Conservation (phyloP, 495 filamentous ascomycete genomes). For the Parmelia sp. region DNA sequence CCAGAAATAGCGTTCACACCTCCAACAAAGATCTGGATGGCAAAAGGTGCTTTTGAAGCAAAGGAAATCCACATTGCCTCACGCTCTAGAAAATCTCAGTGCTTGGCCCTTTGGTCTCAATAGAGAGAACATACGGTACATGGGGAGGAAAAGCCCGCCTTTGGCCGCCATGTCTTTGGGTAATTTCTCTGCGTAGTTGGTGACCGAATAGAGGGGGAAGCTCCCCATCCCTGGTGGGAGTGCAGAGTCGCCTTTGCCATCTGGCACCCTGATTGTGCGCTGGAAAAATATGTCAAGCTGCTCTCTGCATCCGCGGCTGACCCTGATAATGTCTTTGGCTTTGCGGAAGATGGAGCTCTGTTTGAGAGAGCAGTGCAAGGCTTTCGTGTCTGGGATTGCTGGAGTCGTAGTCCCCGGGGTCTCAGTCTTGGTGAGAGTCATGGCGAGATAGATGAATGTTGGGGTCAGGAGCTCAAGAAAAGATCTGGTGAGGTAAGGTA, state of each 20-base stretch:
- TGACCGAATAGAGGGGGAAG: conserved; percentile 39
- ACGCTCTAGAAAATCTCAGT: conserved; percentile 22
- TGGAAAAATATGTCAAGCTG: conserved; percentile 27
- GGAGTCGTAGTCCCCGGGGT: no score
- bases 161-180: conserved; percentile 33
- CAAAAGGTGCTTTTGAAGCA: conserved; percentile 28
- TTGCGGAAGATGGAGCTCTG: neutral
- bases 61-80: conserved; percentile 47
- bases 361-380: neutral
- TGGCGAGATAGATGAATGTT: neutral
- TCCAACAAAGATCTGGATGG: conserved; percentile 42
- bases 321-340: conserved; percentile 4
- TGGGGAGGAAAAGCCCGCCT: conserved; percentile 41
- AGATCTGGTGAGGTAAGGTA: neutral
- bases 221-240: conserved; percentile 36
- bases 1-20: conserved; percentile 46
- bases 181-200: conserved; percentile 29
- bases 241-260: conserved; percentile 30
- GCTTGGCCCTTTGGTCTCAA: neutral
- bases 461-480: neutral
- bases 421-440: neutral
- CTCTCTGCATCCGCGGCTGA: conserved; percentile 1
- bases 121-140: conserved; percentile 29
- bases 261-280: conserved; percentile 43
- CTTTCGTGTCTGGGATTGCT: no score